Conservation (phyloP, 371 early-diverging fungal genomes). For the Zopfochytrium polystomum region DNA sequence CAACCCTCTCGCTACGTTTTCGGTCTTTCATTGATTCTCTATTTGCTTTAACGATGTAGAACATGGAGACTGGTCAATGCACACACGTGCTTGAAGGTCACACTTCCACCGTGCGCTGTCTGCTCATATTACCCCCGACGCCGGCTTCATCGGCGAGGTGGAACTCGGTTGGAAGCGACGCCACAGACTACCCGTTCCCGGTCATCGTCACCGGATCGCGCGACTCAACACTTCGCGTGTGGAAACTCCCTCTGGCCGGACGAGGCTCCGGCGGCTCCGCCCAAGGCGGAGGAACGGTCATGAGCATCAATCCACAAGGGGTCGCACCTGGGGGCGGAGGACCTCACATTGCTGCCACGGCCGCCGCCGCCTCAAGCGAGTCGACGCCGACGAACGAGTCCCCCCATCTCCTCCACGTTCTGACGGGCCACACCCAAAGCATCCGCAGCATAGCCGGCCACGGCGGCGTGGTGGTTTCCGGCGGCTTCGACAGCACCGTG, state of each 20-base stretch:
- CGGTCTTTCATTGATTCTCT: too few species aligned
- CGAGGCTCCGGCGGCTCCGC: too few species aligned
- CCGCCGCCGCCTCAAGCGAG: too few species aligned
- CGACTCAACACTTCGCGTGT: too few species aligned
- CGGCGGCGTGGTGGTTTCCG: constrained; percentile 85
- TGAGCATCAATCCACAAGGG: too few species aligned
- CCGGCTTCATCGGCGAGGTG: too few species aligned
- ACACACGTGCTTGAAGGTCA: constrained; percentile 81
- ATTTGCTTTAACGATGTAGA: too few species aligned
- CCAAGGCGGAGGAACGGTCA: too few species aligned
- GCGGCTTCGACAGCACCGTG: constrained; percentile 92
- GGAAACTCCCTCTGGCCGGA: constrained; percentile 82
- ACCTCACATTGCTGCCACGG: constrained; percentile 10
- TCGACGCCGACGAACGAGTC: too few species aligned
- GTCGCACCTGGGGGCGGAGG: constrained; percentile 49
- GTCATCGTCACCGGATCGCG: too few species aligned
- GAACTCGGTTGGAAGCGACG: constrained; percentile 23
- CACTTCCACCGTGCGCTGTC: too few species aligned
- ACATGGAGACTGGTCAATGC: constrained; percentile 80
- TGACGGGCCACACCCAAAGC: constrained; percentile 85
- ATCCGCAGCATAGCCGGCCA: constrained; percentile 92
- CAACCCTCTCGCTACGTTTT: too few species aligned
- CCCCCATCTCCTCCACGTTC: constrained; percentile 64
- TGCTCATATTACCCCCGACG: constrained; percentile 82
- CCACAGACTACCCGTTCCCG: constrained; percentile 19